phyloP scores from a whole-genome alignment of 768 basidiomycete genomes.

The Rhodotorula taiwanensis region DNA sequence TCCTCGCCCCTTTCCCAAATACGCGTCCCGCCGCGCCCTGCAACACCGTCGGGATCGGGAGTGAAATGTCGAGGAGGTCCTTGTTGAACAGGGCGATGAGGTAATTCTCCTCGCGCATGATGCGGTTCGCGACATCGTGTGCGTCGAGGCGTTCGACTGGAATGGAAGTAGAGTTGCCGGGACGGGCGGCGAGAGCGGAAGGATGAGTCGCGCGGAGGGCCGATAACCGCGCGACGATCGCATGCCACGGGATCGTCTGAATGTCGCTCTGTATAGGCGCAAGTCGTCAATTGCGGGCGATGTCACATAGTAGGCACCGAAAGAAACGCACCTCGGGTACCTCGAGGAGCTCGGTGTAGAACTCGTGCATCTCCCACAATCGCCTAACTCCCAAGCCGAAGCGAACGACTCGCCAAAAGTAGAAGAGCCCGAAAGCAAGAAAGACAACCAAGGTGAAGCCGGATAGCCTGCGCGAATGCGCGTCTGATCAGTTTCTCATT shows the following conservation, averaged over 20 bases:
- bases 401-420: slow-evolving; percentile 74
- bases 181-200: slow-evolving; percentile 66
- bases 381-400: slow-evolving; percentile 68
- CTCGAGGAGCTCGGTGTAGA: slow-evolving; percentile 86
- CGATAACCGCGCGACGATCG: slow-evolving; percentile 82
- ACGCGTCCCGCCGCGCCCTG: slow-evolving; percentile 29
- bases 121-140: slow-evolving; percentile 94
- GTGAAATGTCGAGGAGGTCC: slow-evolving; percentile 77
- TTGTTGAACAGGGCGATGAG: slow-evolving; percentile 97
- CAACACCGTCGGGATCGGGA: slow-evolving; percentile 59
- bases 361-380: slow-evolving; percentile 89
- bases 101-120: slow-evolving; percentile 97
- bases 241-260: slow-evolving; percentile 94
- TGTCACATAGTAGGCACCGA: not conserved
- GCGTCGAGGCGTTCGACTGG: slow-evolving; percentile 72
- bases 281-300: slow-evolving; percentile 17
- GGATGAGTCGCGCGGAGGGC: slow-evolving; percentile 89
- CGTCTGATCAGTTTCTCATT: too few relatives aligned
- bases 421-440: slow-evolving; percentile 75
- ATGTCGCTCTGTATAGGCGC: slow-evolving; percentile 69
- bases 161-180: slow-evolving; percentile 43
- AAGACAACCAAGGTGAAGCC: slow-evolving; percentile 64
- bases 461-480: slow-evolving; percentile 12
- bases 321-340: slow-evolving; percentile 71
- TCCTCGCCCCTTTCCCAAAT: slow-evolving; percentile 41